Conservation (phyloP, 352 stramenopile genomes). For the Phytopythium litorale region DNA sequence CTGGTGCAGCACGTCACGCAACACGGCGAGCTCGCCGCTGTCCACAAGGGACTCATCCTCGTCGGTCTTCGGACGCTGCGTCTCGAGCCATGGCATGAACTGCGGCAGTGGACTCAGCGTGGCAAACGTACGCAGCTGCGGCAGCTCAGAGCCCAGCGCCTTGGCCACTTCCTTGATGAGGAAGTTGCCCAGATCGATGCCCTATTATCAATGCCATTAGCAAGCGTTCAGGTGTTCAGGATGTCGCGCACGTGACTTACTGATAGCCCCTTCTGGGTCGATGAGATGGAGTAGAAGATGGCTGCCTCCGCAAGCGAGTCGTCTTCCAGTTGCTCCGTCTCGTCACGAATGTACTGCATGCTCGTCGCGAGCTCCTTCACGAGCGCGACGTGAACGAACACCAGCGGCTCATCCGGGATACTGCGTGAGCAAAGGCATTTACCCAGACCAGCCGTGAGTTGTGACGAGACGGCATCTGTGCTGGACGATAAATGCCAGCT, state of each 20-base stretch:
- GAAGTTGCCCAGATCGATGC: constrained; percentile 94
- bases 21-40: constrained; percentile 20
- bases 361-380: constrained; percentile 84
- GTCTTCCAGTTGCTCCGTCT: constrained; percentile 63
- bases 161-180: constrained; percentile 95
- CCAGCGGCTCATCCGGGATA: constrained; percentile 90
- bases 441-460: no score
- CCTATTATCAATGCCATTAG: constrained; percentile 23
- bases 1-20: constrained; percentile 20
- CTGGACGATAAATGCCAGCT: background rate
- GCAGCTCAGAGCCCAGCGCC: constrained; percentile 59
- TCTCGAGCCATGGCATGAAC: constrained; percentile 92
- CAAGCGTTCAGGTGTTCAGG: background rate
- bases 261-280: constrained; percentile 88
- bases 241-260: constrained; percentile 14
- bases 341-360: constrained; percentile 90
- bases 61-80: constrained; percentile 47
- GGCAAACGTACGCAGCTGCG: constrained; percentile 85
- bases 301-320: constrained; percentile 63
- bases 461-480: background rate
- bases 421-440: constrained; percentile 1
- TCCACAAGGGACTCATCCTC: constrained; percentile 26
- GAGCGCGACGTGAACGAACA: constrained; percentile 95
- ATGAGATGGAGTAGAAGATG: constrained; percentile 97
- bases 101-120: constrained; percentile 94